Base-by-base conservation (phyloP, 2,329 filamentous ascomycete species). In the Gremmenia infestans region DNA sequence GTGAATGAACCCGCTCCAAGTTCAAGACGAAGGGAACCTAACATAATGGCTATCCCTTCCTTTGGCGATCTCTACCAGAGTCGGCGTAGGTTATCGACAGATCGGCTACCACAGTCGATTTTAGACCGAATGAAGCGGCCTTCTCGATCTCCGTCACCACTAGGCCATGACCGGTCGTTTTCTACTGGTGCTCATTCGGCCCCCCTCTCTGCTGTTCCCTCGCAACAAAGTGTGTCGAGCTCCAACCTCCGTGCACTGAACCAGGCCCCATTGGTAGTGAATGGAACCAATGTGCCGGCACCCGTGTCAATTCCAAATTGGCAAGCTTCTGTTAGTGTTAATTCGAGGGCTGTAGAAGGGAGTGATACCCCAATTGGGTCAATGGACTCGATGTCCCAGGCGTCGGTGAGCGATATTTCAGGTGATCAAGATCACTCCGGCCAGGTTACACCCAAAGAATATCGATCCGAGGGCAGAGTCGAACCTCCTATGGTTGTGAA, bases 121-220 rank as follows among this genome's bases (percentile, higher is more conserved):
- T 55, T 69, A 19, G 66, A 71, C 54, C 60, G 68, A 22, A 43
- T 70, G 15, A 68, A 63, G 40, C 60, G 65, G 28, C 62, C 67
- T 4, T 70, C 69, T 17, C 55, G 69, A 46, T 71, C 69, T 12
- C 69, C 68, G 12, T 71, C 69, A 7, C 69, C 69, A n/a, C 60
- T 70, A 39, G 68, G 67, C 9, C 65, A 70, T 50, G 67, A 68
- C 40, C 60, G 65, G n/a, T 65, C 66, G 1, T 68, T 60, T 48
- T 66, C 68, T 3, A 61, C 60, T 12, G 66, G 66, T 39, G 53
- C 62, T 22, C 58, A 63, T 43, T 61, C 66, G 23, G 59, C 60
- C 45, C 65, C 66, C 8, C 15, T 65, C 5, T 50, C 59, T 36
- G 52, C 60, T n/a, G 51, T 53, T 37, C 52, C 58, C 8, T 55